Evolutionary conservation across 2,329 filamentous ascomycete genomes (phyloP).

Genomic region (Westerdykella sp.): DNA sequence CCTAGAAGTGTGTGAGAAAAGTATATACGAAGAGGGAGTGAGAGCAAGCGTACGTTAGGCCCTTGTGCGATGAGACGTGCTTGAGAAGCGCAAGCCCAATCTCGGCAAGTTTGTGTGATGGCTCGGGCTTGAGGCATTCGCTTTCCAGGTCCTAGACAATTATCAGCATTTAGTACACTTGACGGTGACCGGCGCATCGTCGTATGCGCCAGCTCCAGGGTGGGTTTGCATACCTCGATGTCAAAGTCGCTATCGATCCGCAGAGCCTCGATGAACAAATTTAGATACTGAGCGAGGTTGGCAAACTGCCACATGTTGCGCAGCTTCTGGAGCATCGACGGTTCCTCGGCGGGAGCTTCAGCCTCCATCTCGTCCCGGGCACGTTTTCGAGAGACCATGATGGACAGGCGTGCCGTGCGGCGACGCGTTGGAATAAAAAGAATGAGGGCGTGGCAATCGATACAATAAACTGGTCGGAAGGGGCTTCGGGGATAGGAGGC

Average conservation of each 20-base stretch:
- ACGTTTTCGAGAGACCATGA: slow-evolving; percentile 36
- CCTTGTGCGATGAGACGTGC: slow-evolving; percentile 87
- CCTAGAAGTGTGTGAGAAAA: slow-evolving; percentile 43
- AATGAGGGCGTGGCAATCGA: background rate
- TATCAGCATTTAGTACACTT: slow-evolving; percentile 22
- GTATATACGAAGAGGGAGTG: background rate
- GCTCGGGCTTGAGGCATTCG: slow-evolving; percentile 72
- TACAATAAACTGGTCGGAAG: background rate
- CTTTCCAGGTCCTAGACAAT: slow-evolving; percentile 69
- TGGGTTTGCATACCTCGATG: slow-evolving; percentile 63
- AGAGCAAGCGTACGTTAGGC: slow-evolving; percentile 65
- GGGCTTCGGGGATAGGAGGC: background rate
- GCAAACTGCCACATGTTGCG: slow-evolving; percentile 96
- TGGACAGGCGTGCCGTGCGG: slow-evolving; percentile 21
- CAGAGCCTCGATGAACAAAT: slow-evolving; percentile 78
- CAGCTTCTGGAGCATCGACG: slow-evolving; percentile 55
- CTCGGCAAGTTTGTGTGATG: slow-evolving; percentile 67
- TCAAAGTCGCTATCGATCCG: slow-evolving; percentile 81
- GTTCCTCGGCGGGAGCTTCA: slow-evolving; percentile 38
- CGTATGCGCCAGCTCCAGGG: slow-evolving; percentile 11
- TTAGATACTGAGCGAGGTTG: slow-evolving; percentile 88
- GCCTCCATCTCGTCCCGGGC: slow-evolving; percentile 50
- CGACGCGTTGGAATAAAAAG: slow-evolving; percentile 23
- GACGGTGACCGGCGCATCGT: slow-evolving; percentile 7
- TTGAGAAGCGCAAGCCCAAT: slow-evolving; percentile 85